Conservation (phyloP, 2,329 filamentous ascomycete genomes). For the Fusarium nodosum region DNA sequence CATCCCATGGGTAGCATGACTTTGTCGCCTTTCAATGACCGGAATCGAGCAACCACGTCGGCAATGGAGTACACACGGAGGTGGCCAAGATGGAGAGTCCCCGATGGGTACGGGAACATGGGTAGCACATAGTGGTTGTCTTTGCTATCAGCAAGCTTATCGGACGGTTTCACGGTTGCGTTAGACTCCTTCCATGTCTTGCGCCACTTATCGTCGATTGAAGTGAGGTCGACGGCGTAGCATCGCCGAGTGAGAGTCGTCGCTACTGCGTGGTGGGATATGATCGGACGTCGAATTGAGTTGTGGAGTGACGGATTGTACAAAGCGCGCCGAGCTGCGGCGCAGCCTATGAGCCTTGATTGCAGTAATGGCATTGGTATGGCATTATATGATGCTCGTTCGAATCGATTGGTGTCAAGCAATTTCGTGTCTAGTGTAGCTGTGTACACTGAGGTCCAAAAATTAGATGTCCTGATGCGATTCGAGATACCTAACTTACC, state of each 20-base stretch:
- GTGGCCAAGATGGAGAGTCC: conserved; percentile 87
- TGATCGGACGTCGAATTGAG: conserved; percentile 31
- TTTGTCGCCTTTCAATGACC: conserved; percentile 78
- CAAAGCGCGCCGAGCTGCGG: conserved; percentile 39
- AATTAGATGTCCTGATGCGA: conserved; percentile 1
- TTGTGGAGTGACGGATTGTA: conserved; percentile 21
- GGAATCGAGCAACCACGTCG: conserved; percentile 84
- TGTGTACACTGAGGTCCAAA: conserved; percentile 9
- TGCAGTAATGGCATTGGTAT: conserved; percentile 51
- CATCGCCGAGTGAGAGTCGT: conserved; percentile 47
- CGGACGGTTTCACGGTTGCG: conserved; percentile 13
- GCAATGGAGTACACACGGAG: conserved; percentile 91
- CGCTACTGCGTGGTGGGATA: conserved; percentile 12
- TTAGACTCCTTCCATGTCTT: conserved; percentile 57
- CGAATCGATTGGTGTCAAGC: conserved; percentile 25
- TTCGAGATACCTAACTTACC: background rate
- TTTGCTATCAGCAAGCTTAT: conserved; percentile 40
- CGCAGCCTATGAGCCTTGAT: conserved; percentile 49
- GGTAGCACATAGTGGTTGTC: conserved; percentile 78
- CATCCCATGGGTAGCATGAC: conserved; percentile 93
- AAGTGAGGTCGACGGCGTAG: conserved; percentile 63
- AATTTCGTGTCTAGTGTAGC: background rate
- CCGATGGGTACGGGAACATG: conserved; percentile 96
- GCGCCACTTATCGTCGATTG: conserved; percentile 66
- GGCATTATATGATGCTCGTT: conserved; percentile 50